A percentile compares a stretch with the other conserved stretches of the same genome.
Conservation (phyloP, 768 basidiomycete genomes). For the Rhodotorula babjevae region DNA sequence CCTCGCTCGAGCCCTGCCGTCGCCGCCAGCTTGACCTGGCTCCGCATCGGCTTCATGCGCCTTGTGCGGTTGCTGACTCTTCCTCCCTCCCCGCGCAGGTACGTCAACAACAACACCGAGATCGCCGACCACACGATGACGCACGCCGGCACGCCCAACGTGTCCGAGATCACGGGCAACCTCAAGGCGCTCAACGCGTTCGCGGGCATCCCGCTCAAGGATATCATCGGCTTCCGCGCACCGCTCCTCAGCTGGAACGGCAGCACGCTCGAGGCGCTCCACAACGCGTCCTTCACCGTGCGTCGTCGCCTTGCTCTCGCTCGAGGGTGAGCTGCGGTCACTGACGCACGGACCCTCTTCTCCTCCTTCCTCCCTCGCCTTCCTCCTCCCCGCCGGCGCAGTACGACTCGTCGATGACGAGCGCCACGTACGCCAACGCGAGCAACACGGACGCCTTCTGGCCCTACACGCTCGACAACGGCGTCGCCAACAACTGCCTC, state of each 20-base stretch:
- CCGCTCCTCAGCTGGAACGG: slow-evolving; percentile 65
- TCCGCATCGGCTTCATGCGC: no score
- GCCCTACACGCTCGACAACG: slow-evolving; percentile 77
- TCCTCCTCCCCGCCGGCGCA: background rate
- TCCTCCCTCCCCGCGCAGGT: slow-evolving; percentile 48
- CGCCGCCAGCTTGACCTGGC: no score
- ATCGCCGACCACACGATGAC: slow-evolving; percentile 75
- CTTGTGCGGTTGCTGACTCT: no score
- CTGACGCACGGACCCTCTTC: background rate
- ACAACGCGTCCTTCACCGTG: slow-evolving; percentile 55
- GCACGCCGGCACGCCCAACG: slow-evolving; percentile 53
- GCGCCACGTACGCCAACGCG: slow-evolving; percentile 64
- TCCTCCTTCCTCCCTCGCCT: no score
- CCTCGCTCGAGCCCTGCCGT: background rate
- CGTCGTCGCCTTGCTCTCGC: background rate
- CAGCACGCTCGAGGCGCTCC: slow-evolving; percentile 60
- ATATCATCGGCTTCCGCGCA: slow-evolving; percentile 69
- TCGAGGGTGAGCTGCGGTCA: background rate
- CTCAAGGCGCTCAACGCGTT: slow-evolving; percentile 72
- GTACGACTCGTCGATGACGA: slow-evolving; percentile 64
- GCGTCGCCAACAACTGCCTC: slow-evolving; percentile 73
- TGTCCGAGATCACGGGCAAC: slow-evolving; percentile 69
- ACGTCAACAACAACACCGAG: slow-evolving; percentile 75
- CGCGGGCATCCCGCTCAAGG: slow-evolving; percentile 62
- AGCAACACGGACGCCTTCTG: slow-evolving; percentile 68